Percentiles rank a stretch among this genome's conserved stretches.
These are phyloP conservation scores for Quercus variabilis DNA, from an alignment of 306 rosid genomes.

Conservation along the genomic window DNA sequence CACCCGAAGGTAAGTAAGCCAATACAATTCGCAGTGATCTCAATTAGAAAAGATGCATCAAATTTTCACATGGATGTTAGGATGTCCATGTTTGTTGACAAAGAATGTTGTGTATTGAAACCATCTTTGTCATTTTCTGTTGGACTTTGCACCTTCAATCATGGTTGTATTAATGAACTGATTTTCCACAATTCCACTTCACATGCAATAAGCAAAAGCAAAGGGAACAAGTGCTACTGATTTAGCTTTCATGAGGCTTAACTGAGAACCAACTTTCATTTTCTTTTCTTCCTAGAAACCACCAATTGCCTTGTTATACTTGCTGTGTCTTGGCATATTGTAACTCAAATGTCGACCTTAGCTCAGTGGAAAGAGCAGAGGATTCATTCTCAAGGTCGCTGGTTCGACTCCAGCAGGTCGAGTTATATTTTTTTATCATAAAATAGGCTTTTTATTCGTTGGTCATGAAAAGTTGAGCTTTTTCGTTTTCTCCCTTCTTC, in stretches of 20 bases:
- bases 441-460: neutral
- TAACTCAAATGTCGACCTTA: neutral
- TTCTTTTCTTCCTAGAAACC: neutral
- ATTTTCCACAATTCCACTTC: neutral
- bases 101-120: neutral
- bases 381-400: conserved; percentile 1
- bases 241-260: neutral
- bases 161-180: neutral
- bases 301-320: neutral
- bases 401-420: conserved; percentile 4
- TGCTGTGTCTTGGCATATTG: neutral
- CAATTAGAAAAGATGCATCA: neutral
- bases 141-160: neutral
- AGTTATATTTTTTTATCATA: neutral
- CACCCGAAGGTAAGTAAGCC: conserved; percentile 50
- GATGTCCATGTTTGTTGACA: neutral
- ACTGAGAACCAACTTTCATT: neutral
- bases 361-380: conserved; percentile 12
- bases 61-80: neutral
- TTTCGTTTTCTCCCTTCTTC: neutral
- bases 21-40: neutral
- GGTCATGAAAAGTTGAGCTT: neutral
- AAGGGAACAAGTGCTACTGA: neutral
- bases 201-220: neutral
- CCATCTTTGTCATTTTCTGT: neutral